Conservation (phyloP, 768 basidiomycete species). For the Boletales sp. region DNA sequence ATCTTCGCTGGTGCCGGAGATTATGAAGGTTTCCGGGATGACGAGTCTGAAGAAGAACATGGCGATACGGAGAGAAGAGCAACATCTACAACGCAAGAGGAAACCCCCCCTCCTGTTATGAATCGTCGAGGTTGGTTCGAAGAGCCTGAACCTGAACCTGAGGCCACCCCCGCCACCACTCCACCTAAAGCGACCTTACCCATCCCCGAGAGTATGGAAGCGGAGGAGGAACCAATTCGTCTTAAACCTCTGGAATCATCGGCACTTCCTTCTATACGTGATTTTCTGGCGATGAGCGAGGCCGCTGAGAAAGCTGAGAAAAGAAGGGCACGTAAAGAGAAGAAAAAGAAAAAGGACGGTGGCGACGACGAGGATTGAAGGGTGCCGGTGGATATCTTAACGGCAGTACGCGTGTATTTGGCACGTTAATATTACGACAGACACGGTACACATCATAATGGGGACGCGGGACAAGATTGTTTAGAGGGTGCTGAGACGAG, state of each 20-base stretch:
- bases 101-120: constrained; percentile 1
- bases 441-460: not conserved
- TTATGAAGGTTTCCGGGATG: constrained; percentile 67
- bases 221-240: constrained; percentile 40
- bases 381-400: not conserved
- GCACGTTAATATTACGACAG: not conserved
- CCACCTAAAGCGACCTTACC: constrained; percentile 13
- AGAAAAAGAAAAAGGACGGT: constrained; percentile 49
- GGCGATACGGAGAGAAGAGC: constrained; percentile 14
- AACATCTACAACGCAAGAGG: constrained; percentile 8
- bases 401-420: constrained; percentile 3
- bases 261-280: constrained; percentile 75
- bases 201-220: constrained; percentile 2
- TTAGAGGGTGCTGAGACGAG: constrained; percentile 16
- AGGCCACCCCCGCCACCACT: constrained; percentile 7
- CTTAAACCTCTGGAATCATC: constrained; percentile 79
- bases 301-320: constrained; percentile 64
- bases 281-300: constrained; percentile 75
- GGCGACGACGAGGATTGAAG: constrained; percentile 30
- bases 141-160: constrained; percentile 37
- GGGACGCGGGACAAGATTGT: not conserved
- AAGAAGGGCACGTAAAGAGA: constrained; percentile 71
- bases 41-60: constrained; percentile 43
- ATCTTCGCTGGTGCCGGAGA: constrained; percentile 87
- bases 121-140: constrained; percentile 43